A percentile compares a stretch with the other conserved stretches of the same genome.
Evolutionary conservation across 75 land plant genomes (phyloP).

Genomic region (Picea sitchensis): DNA sequence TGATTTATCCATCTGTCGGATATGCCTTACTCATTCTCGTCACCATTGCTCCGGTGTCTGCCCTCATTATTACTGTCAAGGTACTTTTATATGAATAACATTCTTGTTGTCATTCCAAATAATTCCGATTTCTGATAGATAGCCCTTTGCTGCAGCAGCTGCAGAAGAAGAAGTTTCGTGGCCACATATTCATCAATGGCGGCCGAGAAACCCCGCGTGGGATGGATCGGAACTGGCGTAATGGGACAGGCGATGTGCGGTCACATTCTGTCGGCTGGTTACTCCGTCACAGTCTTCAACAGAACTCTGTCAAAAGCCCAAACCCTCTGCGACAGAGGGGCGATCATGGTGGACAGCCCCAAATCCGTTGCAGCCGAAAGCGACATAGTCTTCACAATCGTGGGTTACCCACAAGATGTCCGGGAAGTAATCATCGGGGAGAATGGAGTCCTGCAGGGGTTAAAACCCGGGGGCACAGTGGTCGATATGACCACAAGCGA

Average conservation of each 20-base stretch:
- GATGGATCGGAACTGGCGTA: constrained; percentile 91
- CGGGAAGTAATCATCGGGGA: constrained; percentile 40
- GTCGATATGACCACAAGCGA: constrained; percentile 87
- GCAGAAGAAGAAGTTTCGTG: too few relatives aligned
- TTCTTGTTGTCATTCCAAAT: too few relatives aligned
- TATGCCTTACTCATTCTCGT: too few relatives aligned
- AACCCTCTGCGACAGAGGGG: constrained; percentile 49
- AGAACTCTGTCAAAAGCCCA: constrained; percentile 74
- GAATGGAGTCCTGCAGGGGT: constrained; percentile 44
- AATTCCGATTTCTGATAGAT: too few relatives aligned
- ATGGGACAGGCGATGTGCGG: constrained; percentile 80
- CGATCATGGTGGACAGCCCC: constrained; percentile 49
- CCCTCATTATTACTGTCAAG: too few relatives aligned
- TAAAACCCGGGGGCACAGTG: constrained; percentile 55
- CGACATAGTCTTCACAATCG: constrained; percentile 82
- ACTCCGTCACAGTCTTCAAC: constrained; percentile 61
- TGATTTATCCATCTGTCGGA: too few relatives aligned
- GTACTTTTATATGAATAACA: too few relatives aligned
- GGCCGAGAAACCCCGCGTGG: constrained; percentile 23
- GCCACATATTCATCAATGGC: constrained; percentile 6
- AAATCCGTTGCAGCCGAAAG: constrained; percentile 40
- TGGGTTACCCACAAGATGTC: constrained; percentile 81
- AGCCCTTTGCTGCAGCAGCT: too few relatives aligned
- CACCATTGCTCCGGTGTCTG: too few relatives aligned
- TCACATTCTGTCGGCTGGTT: constrained; percentile 68